Base-by-base conservation (phyloP, 2,329 filamentous ascomycete species). In the Arthrinium puccinioides region DNA sequence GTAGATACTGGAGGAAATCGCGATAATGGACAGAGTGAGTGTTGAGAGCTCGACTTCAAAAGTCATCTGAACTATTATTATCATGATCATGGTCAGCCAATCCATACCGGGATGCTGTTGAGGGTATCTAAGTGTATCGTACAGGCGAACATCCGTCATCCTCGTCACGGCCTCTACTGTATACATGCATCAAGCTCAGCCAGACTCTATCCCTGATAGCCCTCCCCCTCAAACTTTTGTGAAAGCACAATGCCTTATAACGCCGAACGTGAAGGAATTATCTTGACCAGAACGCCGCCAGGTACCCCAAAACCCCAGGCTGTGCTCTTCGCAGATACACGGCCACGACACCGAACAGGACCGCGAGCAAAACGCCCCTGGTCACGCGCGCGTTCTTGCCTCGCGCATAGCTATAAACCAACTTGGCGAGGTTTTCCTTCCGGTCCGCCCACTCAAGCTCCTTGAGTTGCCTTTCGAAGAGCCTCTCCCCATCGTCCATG, bases 401-500 rank as follows among this genome's bases (percentile, higher is more conserved):
- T 42, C 73, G 69, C 36, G 84, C 72, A 60, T 92, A 83, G 45
- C 65, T 67, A 74, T 76, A 80, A 18, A 83, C 48, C 19, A 69
- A 58, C 32, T 63, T 63, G 20, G 71, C 46, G 9, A 72, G 56
- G 46, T 69, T 68, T 42, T 77, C 62, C 21, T 69, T 63, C 24
- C 63, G 60, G 53, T 94, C 82, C 35, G 75, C 69, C 59, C 80
- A 75, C 38, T 68, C 64, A n/a, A 97, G 64, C 50, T 94, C 82
- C 38, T 66, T 68, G 4, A 79, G 77, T 56, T 97, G 90, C 45
- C 70, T 70, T 26, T 76, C 63, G 50, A 96, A 90, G 42, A 81
- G 74, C 5, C 53, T 57, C 43, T 79, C 67, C 3, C 87, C 90
- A 27, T 90, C 75, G 21, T 72, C 61, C 23, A 86, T 59, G 0